Evolutionary conservation across 495 filamentous ascomycete species (phyloP).

Genomic region (Tuber aestivum): DNA sequence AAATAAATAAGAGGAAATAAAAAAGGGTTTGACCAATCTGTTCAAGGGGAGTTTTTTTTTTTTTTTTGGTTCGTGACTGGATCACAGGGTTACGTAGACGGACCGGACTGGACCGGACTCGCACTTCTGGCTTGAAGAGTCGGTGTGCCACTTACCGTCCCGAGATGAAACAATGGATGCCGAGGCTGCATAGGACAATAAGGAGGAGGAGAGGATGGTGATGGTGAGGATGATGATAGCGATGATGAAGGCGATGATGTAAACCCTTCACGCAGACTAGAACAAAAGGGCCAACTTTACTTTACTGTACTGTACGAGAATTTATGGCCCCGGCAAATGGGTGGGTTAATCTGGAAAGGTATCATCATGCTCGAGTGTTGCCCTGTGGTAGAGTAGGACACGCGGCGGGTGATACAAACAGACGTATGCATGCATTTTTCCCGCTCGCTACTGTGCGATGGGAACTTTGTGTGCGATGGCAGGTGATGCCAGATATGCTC

Average conservation of each 20-base stretch:
- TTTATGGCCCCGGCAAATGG: background rate
- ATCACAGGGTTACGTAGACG: background rate
- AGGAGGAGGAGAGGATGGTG: background rate
- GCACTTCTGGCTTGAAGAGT: too few relatives aligned
- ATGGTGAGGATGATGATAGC: too few relatives aligned
- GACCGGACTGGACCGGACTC: background rate
- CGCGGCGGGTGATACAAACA: background rate
- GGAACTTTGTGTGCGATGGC: background rate
- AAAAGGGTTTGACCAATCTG: background rate
- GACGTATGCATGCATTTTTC: too few relatives aligned
- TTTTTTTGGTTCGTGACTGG: background rate
- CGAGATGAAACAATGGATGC: background rate
- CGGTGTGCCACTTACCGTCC: background rate
- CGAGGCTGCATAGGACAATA: background rate
- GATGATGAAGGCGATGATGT: background rate
- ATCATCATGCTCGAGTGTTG: too few relatives aligned
- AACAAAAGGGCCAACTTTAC: background rate
- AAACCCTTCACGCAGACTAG: background rate
- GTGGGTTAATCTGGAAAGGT: too few relatives aligned
- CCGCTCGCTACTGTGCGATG: background rate
- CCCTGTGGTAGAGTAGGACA: too few relatives aligned
- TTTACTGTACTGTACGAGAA: background rate
- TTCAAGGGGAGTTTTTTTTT: too few relatives aligned
- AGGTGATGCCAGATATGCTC: background rate
- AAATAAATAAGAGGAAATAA: background rate